These are phyloP conservation scores for Furcasterigmium furcatum DNA, from an alignment of 2,329 filamentous ascomycete genomes.

Conservation along the genomic window DNA sequence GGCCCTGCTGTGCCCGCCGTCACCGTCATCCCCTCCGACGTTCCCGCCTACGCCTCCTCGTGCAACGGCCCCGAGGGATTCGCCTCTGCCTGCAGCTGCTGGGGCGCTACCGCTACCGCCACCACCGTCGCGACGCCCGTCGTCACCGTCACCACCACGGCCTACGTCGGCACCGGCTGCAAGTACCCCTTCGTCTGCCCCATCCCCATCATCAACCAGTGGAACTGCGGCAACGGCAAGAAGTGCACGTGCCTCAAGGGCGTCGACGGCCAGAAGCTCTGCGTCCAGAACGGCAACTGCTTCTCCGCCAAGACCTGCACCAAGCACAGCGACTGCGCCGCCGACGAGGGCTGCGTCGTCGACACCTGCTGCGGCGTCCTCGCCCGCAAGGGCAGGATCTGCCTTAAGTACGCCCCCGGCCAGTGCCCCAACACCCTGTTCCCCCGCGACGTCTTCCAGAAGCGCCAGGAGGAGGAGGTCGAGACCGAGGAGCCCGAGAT, in stretches of 20 bases:
- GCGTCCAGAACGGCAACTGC: conserved; percentile 2
- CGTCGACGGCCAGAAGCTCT: conserved; percentile 1
- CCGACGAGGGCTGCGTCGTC: conserved; percentile 6
- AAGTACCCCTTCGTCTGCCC: neutral
- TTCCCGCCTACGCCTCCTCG: conserved; percentile 35
- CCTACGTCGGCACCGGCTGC: conserved; percentile 3
- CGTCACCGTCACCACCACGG: conserved; percentile 33
- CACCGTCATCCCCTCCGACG: conserved; percentile 18
- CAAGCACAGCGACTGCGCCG: neutral
- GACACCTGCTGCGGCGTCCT: conserved; percentile 3
- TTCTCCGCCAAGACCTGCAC: neutral
- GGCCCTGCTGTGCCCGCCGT: neutral
- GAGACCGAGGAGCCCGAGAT: neutral
- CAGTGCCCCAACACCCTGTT: neutral
- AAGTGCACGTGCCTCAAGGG: conserved; percentile 3
- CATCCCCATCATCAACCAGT: conserved; percentile 3
- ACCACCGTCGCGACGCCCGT: conserved; percentile 32
- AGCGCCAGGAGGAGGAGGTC: neutral
- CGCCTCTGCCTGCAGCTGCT: conserved; percentile 40
- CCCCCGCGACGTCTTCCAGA: neutral
- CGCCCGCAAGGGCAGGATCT: conserved; percentile 2
- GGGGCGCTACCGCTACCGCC: conserved; percentile 31
- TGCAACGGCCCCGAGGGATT: conserved; percentile 28
- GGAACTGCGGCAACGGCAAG: conserved; percentile 1
- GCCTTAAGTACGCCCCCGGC: conserved; percentile 3